Percentiles rank a stretch among this genome's conserved stretches.
These are phyloP conservation scores for Mycena citricolor DNA, from an alignment of 1,284 basidiomycete genomes.

Conservation along the genomic window DNA sequence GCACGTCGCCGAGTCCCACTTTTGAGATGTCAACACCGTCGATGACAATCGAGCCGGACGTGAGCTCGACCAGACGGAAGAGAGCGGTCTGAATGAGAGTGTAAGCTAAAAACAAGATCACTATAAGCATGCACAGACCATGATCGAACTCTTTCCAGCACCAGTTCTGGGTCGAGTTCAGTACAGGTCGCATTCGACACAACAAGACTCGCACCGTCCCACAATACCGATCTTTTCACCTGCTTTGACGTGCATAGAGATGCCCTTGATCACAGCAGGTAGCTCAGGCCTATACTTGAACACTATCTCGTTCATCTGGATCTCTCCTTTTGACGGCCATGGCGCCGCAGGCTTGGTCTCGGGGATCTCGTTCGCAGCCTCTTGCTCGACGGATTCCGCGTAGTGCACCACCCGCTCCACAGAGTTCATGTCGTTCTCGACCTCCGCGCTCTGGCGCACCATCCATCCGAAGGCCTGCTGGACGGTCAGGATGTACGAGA, in stretches of 20 bases:
- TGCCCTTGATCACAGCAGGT: constrained; percentile 65
- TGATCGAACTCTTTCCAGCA: constrained; percentile 75
- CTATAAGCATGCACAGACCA: constrained; percentile 33
- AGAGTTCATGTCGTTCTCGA: constrained; percentile 91
- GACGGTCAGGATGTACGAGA: constrained; percentile 77
- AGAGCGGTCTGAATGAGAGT: constrained; percentile 35
- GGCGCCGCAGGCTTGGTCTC: constrained; percentile 53
- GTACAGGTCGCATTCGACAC: constrained; percentile 4
- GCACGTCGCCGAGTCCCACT: constrained; percentile 65
- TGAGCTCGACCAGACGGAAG: constrained; percentile 63
- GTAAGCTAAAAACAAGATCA: constrained; percentile 12
- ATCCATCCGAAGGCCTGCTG: constrained; percentile 80
- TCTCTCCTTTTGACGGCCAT: constrained; percentile 70
- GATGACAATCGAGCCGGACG: constrained; percentile 62
- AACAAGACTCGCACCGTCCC: constrained; percentile 47
- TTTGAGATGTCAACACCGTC: constrained; percentile 70
- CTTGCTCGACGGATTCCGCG: constrained; percentile 73
- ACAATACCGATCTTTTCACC: constrained; percentile 93
- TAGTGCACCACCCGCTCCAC: constrained; percentile 87
- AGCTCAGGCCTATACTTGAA: constrained; percentile 74
- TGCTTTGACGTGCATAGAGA: constrained; percentile 63
- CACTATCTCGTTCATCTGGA: constrained; percentile 63
- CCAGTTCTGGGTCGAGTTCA: constrained; percentile 52
- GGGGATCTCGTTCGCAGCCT: constrained; percentile 69
- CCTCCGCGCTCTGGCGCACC: constrained; percentile 80